Evolutionary conservation across 495 filamentous ascomycete species (phyloP).

Genomic region (Friedmanniomyces endolithicus): DNA sequence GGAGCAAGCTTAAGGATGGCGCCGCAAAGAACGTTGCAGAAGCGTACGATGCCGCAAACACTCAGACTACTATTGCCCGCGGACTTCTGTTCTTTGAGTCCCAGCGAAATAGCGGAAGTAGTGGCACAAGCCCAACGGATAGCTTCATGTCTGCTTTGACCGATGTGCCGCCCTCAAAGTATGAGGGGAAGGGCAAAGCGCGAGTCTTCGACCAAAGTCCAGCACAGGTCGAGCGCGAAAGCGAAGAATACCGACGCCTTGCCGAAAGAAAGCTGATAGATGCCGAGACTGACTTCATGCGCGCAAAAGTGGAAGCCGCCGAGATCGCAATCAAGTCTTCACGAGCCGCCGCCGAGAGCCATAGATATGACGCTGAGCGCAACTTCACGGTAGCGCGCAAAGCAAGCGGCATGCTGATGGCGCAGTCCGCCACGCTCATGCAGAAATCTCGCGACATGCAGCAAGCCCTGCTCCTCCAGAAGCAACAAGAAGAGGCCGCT

Average conservation of each 20-base stretch:
- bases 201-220: not conserved
- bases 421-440: not conserved
- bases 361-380: not conserved
- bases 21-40: not conserved
- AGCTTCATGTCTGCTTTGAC: not conserved
- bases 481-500: not conserved
- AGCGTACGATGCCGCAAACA: not conserved
- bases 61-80: not conserved
- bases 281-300: not conserved
- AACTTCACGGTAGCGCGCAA: not conserved
- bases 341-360: not conserved
- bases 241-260: not conserved
- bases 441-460: not conserved
- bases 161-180: not conserved
- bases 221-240: not conserved
- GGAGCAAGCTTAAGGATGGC: not conserved
- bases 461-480: not conserved
- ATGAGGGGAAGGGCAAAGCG: not conserved
- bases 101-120: not conserved
- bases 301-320: not conserved
- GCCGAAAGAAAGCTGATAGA: not conserved
- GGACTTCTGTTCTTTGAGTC: not conserved
- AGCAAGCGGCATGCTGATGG: not conserved
- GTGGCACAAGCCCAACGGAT: not conserved
- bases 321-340: not conserved